Evolutionary conservation across 345 rosid species (phyloP).

Genomic region (Streptanthus diversifolius): DNA sequence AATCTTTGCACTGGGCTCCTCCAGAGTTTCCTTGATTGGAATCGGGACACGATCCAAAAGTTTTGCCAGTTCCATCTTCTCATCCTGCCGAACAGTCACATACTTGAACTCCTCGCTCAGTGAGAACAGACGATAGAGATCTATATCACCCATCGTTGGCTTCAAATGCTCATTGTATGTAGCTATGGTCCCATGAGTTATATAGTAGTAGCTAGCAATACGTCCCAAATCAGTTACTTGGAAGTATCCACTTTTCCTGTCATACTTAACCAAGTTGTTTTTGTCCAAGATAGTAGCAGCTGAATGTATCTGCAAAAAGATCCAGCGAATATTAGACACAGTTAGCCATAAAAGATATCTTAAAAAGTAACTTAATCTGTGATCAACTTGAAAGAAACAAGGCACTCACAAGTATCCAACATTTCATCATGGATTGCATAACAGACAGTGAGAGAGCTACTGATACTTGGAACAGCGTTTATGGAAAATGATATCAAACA

Average conservation of each 20-base stretch:
- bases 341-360: not conserved
- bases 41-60: constrained; percentile 91
- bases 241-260: constrained; percentile 89
- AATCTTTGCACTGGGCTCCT: constrained; percentile 95
- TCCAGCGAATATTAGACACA: constrained; percentile 7
- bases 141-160: constrained; percentile 96
- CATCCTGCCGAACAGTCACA: constrained; percentile 94
- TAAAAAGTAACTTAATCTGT: not conserved
- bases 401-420: constrained; percentile 10
- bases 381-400: constrained; percentile 1
- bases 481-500: not conserved
- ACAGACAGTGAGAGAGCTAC: constrained; percentile 10
- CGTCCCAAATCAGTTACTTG: constrained; percentile 99
- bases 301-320: constrained; percentile 64
- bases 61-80: constrained; percentile 97
- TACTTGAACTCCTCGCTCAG: constrained; percentile 93
- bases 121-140: constrained; percentile 79
- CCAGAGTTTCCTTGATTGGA: constrained; percentile 91
- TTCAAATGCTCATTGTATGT: constrained; percentile 91
- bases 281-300: constrained; percentile 90
- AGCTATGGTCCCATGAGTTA: constrained; percentile 87
- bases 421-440: constrained; percentile 8
- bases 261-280: constrained; percentile 85
- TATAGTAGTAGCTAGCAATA: constrained; percentile 95
- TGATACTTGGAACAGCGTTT: not conserved